Percentiles rank a stretch among this genome's conserved stretches.
phyloP scores from a whole-genome alignment of 2,329 filamentous ascomycete species.

The Penicillium sp. region DNA sequence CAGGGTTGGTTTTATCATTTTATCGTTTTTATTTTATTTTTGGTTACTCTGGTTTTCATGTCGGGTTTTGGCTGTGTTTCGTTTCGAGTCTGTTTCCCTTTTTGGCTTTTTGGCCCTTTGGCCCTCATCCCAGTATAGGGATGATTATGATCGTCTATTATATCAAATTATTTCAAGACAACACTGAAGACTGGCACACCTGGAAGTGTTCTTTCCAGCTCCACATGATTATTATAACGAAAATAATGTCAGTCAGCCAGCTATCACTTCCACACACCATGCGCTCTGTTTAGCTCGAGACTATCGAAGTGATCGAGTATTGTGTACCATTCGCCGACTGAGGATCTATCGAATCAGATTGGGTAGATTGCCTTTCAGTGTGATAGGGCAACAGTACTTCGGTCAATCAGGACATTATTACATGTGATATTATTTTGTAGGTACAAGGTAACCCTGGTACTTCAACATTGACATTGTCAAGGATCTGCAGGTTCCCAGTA shows the following conservation, averaged over 20 bases:
- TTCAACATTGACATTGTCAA: conserved; percentile 8
- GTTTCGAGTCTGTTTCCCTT: not conserved
- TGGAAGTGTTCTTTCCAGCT: not conserved
- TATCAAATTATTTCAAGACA: not conserved
- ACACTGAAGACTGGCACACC: not conserved
- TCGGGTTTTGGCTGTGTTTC: not conserved
- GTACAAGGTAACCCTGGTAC: not conserved
- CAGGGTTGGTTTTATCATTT: not conserved
- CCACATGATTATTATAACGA: not conserved
- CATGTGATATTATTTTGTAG: not conserved
- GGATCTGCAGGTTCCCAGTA: conserved; percentile 1
- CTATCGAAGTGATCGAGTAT: not conserved
- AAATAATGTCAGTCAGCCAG: not conserved
- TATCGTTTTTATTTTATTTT: not conserved
- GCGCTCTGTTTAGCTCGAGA: not conserved
- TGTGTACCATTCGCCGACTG: not conserved
- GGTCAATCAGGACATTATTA: not conserved
- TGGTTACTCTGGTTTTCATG: not conserved
- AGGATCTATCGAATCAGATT: conserved; percentile 3
- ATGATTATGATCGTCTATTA: not conserved
- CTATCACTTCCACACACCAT: not conserved
- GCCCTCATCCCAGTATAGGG: not conserved
- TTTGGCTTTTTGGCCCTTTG: not conserved
- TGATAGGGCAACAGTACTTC: not conserved
- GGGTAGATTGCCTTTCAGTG: not conserved